Percentiles rank a stretch among this genome's conserved stretches.
Conservation (phyloP, 441 rosid species). For the Arabidopsis lyrata region DNA sequence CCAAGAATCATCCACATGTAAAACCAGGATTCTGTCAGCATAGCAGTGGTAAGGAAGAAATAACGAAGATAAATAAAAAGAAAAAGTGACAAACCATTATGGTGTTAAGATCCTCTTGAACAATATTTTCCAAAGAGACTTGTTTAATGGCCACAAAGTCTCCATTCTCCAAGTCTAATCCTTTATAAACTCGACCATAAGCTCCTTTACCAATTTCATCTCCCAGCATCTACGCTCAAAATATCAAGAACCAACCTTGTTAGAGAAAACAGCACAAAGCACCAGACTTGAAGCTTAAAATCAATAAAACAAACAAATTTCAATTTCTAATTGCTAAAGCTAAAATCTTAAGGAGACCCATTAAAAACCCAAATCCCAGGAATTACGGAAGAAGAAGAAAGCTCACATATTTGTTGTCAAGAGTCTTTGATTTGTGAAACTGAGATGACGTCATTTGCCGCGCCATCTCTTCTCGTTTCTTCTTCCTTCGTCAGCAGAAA, state of each 20-base stretch:
- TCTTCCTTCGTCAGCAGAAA: constrained; percentile 30
- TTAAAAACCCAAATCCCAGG: constrained; percentile 20
- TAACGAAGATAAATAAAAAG: background rate
- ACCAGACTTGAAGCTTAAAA: constrained; percentile 6
- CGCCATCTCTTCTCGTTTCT: constrained; percentile 61
- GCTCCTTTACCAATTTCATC: constrained; percentile 99
- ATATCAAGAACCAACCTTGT: background rate
- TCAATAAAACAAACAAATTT: background rate
- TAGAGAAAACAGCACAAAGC: background rate
- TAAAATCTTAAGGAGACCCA: constrained; percentile 1
- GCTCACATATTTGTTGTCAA: constrained; percentile 94
- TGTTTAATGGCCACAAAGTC: constrained; percentile 99
- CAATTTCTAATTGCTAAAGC: constrained; percentile 7
- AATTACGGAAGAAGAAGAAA: constrained; percentile 17
- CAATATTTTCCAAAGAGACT: constrained; percentile 97
- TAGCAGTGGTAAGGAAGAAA: constrained; percentile 30
- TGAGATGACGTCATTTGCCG: constrained; percentile 79
- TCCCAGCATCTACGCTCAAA: constrained; percentile 80
- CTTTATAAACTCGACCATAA: constrained; percentile 97
- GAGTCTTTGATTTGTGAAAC: constrained; percentile 93
- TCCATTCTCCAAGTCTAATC: constrained; percentile 98
- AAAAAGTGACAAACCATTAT: constrained; percentile 71
- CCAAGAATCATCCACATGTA: constrained; percentile 37
- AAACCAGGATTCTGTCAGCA: constrained; percentile 50
- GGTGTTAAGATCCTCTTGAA: constrained; percentile 97